Evolutionary conservation across 208 protist genomes (phyloP).

Genomic region (Trypanosoma scelopori): DNA sequence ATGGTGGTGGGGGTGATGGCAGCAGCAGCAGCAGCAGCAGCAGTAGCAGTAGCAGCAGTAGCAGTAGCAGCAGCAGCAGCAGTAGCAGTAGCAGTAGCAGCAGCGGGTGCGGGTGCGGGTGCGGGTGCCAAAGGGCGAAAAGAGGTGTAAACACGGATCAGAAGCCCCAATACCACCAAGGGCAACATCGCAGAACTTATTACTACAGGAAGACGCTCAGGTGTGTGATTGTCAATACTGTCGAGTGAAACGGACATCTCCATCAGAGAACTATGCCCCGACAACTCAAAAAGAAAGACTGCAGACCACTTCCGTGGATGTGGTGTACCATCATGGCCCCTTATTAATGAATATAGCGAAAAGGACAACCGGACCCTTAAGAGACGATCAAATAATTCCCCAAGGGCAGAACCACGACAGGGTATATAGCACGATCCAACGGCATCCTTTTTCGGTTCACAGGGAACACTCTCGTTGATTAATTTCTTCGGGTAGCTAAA

Average conservation of each 20-base stretch:
- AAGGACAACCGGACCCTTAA: conserved; percentile 38
- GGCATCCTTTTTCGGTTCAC: conserved; percentile 31
- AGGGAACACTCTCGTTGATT: conserved; percentile 29
- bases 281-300: conserved; percentile 36
- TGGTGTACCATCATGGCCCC: conserved; percentile 20
- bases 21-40: too few relatives aligned
- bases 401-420: conserved; percentile 33
- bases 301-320: conserved; percentile 40
- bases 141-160: conserved; percentile 25
- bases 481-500: conserved; percentile 29
- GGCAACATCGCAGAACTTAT: conserved; percentile 26
- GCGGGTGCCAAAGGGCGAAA: not conserved
- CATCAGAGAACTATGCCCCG: conserved; percentile 49
- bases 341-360: conserved; percentile 34
- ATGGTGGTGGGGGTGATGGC: too few relatives aligned
- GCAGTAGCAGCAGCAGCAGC: too few relatives aligned
- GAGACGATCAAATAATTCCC: conserved; percentile 41
- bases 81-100: too few relatives aligned
- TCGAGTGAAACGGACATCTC: conserved; percentile 30
- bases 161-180: conserved; percentile 23
- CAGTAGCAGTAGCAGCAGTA: too few relatives aligned
- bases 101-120: too few relatives aligned
- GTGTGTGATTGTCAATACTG: conserved; percentile 11
- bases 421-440: conserved; percentile 40
- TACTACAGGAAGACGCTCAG: conserved; percentile 30